Evolutionary conservation across 371 early-diverging fungal species (phyloP), one percentile per base, ranked within the genome.

Genomic region (Saksenaea vasiformis): DNA sequence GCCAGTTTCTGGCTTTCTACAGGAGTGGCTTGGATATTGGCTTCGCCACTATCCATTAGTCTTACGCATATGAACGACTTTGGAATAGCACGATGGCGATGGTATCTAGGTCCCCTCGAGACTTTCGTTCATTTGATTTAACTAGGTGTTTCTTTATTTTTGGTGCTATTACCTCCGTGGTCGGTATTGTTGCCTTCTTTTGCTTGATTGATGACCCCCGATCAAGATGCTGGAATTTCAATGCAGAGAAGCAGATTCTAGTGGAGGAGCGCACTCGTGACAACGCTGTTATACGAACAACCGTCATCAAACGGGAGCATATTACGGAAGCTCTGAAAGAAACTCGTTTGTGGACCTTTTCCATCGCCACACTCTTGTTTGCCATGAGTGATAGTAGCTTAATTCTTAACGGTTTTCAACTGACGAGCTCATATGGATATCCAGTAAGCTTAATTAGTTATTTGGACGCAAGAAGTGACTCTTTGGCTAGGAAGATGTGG

Each of bases 11-110:
- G 39, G 57, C 57, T 57, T 0, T 57, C 31, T 9, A 22, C 31
- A 26, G 39, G 44, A 17, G n/a, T n/a, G n/a, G n/a, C 17, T 75
- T 8, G 66, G 76, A 24, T 76, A 71, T 85, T 26, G 80, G 77
- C 47, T 84, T 80, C 0, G 77, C 79, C 7, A 69, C 79, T 38
- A 64, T 63, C 3, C 66, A n/a, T 67, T 22, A 70, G 67, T 31
- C 66, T 73, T 3, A 56, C 59, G 3, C 60, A 60, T 36, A 64
- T 70, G 2, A 61, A 67, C 31, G 54, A 64, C 13, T n/a, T 4
- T 3, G 70, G 70, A 9, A 57, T 73, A 11, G 22, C 47, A 1
- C 34, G 64, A 5, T 73, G 73, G 73, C 57, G 54, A 60, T 73
- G 73, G 70, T 54, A 5, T 5, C 0, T 19, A 14, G 3, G 1